Conservation (phyloP, 108 stramenopile genomes). For the Cylindrotheca closterium region DNA sequence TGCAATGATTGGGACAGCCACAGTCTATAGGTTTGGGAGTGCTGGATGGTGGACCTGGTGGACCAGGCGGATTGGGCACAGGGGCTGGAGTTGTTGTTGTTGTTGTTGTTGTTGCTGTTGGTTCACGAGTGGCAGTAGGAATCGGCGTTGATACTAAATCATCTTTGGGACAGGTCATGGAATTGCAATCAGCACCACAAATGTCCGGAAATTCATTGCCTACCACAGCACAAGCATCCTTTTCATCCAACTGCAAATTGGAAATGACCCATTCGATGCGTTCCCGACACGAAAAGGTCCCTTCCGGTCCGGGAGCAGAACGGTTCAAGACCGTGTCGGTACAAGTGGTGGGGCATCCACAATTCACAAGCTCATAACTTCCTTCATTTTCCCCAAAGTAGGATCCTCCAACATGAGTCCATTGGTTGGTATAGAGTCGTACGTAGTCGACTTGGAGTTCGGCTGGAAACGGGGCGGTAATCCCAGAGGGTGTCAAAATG, state of each 20-base stretch:
- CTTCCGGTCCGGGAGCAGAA: neutral
- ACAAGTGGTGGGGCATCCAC: neutral
- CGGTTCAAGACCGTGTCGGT: neutral
- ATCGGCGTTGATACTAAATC: neutral
- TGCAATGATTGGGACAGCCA: neutral
- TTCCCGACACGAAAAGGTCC: neutral
- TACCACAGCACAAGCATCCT: neutral
- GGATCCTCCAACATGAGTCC: neutral
- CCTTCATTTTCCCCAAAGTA: no score
- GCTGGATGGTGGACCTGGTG: no score
- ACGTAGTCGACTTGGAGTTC: neutral
- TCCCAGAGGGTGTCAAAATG: neutral
- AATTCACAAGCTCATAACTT: no score
- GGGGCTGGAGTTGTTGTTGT: neutral
- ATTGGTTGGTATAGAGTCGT: neutral
- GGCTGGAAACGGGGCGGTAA: neutral
- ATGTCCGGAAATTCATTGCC: conserved; percentile 3
- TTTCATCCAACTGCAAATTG: neutral
- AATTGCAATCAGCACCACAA: conserved; percentile 5
- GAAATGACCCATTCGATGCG: conserved; percentile 11
- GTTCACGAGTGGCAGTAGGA: neutral
- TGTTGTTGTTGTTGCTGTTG: neutral
- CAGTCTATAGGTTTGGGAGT: no score
- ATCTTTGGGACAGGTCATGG: neutral
- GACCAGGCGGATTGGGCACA: no score